These are phyloP conservation scores for Dothistroma pini DNA, from an alignment of 2,329 filamentous ascomycete species.

Conservation along the genomic window DNA sequence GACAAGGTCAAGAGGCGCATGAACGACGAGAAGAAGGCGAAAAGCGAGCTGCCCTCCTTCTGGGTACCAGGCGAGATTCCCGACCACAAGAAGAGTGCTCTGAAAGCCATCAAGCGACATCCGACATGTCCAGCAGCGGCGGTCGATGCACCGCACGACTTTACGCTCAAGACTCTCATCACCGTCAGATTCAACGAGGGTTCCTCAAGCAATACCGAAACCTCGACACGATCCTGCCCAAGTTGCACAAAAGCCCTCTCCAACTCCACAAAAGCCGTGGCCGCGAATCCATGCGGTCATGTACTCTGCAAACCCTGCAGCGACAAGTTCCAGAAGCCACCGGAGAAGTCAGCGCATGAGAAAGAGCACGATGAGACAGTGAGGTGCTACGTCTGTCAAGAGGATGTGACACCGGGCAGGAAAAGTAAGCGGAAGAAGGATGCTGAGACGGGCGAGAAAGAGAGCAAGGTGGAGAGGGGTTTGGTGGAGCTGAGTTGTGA, in stretches of 20 bases:
- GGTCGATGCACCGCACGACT: constrained; percentile 62
- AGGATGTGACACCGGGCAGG: constrained; percentile 56
- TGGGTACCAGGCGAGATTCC: constrained; percentile 88
- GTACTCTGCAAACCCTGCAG: constrained; percentile 85
- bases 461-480: constrained; percentile 60
- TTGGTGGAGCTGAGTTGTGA: constrained; percentile 78
- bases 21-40: constrained; percentile 57
- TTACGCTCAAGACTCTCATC: constrained; percentile 75
- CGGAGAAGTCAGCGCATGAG: constrained; percentile 57
- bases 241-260: constrained; percentile 78
- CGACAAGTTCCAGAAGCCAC: constrained; percentile 71
- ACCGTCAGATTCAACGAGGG: constrained; percentile 74
- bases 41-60: constrained; percentile 77
- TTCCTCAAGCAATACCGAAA: constrained; percentile 39
- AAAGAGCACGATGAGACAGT: constrained; percentile 50
- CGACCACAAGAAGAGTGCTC: constrained; percentile 44
- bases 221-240: constrained; percentile 63
- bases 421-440: constrained; percentile 29
- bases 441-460: constrained; percentile 38
- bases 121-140: constrained; percentile 72
- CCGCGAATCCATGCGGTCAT: constrained; percentile 86
- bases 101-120: constrained; percentile 51
- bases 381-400: constrained; percentile 83
- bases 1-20: constrained; percentile 66
- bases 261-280: constrained; percentile 76